These are phyloP conservation scores for Pulicaria dysenterica DNA, from an alignment of 129 eudicot genomes.

Conservation along the genomic window DNA sequence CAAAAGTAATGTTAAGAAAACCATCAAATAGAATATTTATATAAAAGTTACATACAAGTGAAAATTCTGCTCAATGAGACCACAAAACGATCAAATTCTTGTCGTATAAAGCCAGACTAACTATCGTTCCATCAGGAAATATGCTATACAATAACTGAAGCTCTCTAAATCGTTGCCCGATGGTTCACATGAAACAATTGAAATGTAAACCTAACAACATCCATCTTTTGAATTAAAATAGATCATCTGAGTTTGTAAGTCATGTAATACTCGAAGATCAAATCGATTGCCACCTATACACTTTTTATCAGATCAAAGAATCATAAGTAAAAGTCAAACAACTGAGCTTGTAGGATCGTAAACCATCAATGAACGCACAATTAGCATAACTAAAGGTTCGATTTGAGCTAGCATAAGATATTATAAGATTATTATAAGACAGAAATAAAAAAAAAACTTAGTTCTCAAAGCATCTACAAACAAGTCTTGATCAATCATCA, in stretches of 20 bases:
- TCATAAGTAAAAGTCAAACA: background rate
- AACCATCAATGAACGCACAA: background rate
- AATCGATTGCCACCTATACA: background rate
- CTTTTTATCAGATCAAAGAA: background rate
- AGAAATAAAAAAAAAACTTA: background rate
- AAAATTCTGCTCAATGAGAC: too few species aligned
- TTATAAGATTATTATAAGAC: background rate
- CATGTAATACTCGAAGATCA: background rate
- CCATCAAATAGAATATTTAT: background rate
- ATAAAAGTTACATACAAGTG: background rate
- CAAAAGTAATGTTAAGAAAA: background rate
- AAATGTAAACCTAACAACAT: background rate
- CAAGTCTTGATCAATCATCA: background rate
- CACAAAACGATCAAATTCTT: background rate
- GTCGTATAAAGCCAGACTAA: background rate
- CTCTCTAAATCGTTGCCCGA: background rate
- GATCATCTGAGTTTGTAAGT: background rate
- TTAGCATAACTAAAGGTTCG: background rate
- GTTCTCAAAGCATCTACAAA: background rate
- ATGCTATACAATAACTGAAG: background rate
- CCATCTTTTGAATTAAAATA: too few species aligned
- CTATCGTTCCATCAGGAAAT: background rate
- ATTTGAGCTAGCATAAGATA: background rate
- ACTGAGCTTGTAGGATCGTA: constrained; percentile 13
- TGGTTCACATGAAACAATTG: background rate